A percentile compares a stretch with the other conserved stretches of the same genome.
phyloP scores from a whole-genome alignment of 2,329 filamentous ascomycete species.

The Podosphaera fusca region DNA sequence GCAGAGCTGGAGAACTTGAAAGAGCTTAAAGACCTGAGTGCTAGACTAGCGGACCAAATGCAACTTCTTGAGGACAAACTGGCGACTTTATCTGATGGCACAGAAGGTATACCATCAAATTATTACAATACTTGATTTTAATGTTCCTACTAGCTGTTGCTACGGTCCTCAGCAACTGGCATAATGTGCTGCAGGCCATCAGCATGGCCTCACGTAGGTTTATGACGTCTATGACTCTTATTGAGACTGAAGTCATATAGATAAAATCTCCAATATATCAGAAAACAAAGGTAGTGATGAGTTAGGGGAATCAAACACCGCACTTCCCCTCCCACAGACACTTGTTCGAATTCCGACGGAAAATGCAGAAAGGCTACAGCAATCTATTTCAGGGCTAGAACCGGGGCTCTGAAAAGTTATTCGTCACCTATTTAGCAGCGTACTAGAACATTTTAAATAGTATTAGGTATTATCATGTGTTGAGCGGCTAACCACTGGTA shows the following conservation, averaged over 20 bases:
- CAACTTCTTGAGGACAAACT: slow-evolving; percentile 59
- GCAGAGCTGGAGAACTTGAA: slow-evolving; percentile 58
- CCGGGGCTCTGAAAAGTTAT: neutral
- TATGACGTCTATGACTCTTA: neutral
- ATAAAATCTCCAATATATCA: slow-evolving; percentile 43
- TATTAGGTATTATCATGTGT: neutral
- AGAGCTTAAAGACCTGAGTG: slow-evolving; percentile 57
- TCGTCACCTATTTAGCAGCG: too few species aligned
- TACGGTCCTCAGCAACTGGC: slow-evolving; percentile 69
- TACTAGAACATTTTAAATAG: too few species aligned
- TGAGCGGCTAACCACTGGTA: neutral
- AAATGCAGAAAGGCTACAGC: slow-evolving; percentile 39
- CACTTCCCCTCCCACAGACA: slow-evolving; percentile 47
- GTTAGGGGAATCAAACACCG: slow-evolving; percentile 20
- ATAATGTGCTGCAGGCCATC: slow-evolving; percentile 64
- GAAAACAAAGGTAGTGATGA: slow-evolving; percentile 19
- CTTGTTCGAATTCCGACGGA: slow-evolving; percentile 69
- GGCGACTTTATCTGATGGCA: slow-evolving; percentile 54
- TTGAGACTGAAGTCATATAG: slow-evolving; percentile 19
- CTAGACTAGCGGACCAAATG: slow-evolving; percentile 61
- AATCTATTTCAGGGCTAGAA: slow-evolving; percentile 6
- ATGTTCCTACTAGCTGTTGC: slow-evolving; percentile 39
- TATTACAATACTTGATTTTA: neutral
- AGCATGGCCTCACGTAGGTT: slow-evolving; percentile 62
- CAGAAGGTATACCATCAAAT: slow-evolving; percentile 35